phyloP scores from a whole-genome alignment of 768 basidiomycete genomes.

The Lactarius akahatsu region DNA sequence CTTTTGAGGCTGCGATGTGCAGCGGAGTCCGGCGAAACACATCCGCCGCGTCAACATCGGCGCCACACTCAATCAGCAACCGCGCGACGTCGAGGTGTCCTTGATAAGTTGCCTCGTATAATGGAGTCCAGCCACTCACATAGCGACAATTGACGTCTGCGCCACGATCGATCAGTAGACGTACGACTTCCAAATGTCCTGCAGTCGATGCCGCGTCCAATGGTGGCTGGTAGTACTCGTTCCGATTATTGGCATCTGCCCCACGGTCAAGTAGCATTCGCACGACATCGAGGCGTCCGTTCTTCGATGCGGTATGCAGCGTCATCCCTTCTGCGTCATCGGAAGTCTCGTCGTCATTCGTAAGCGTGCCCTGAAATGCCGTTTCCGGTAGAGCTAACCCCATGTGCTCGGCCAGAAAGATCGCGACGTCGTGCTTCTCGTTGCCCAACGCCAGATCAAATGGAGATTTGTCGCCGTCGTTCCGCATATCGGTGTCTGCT shows the following conservation, averaged over 20 bases:
- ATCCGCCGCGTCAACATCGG: neutral
- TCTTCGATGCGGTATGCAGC: neutral
- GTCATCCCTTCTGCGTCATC: neutral
- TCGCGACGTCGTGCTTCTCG: neutral
- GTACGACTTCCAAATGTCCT: neutral
- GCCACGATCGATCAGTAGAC: neutral
- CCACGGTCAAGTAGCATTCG: neutral
- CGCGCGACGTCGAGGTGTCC: neutral
- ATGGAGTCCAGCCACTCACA: neutral
- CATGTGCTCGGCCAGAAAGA: neutral
- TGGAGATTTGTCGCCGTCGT: neutral
- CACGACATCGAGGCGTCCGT: neutral
- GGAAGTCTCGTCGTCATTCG: neutral
- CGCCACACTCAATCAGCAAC: neutral
- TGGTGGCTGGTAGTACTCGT: neutral
- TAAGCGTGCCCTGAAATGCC: neutral
- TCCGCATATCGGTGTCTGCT: neutral
- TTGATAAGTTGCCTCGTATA: neutral
- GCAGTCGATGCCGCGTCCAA: neutral
- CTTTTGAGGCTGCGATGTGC: neutral
- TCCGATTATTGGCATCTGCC: neutral
- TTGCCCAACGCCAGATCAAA: neutral
- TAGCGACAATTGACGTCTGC: neutral
- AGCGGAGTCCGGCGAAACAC: neutral
- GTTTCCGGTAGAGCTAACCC: neutral